Base-by-base conservation (phyloP, 1,139 yeast genomes). In the Hemisphaericaspora xylofermentans region DNA sequence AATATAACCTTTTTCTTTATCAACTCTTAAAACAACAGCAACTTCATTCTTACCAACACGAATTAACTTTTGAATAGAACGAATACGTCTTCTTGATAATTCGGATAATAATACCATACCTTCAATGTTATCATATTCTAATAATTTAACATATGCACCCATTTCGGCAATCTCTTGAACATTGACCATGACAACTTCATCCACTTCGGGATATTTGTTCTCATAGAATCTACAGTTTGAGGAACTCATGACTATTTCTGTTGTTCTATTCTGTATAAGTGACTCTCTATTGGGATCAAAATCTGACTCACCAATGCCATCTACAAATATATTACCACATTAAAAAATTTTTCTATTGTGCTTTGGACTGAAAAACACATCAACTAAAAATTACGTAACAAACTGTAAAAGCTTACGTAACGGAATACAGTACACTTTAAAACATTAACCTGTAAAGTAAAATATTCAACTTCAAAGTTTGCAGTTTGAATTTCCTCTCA, bases 11-110 rank as follows among this genome's bases (percentile, higher is more conserved):
- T 93, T 93, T 66, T 94, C 98, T 68, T 89, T 91, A 70, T 93
- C 99, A 48, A 93, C 98, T 76, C 99, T 87, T 63, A 93, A 77
- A n/a, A 94, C 98, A 45, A 93, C 98, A 25, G 94, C 98, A 45
- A 93, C 98, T 70, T 93, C 99, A 62, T 94, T 93, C 66, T 95
- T 88, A 53, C 99, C 99, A 48, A 93, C 98, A 73, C 97, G 87
- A 66, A 93, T 91, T 65, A 89, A 81, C 64, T 93, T 94, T 69
- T 93, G 99, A 61, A 93, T 93, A 43, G 97, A 88, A 68, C 99
- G 82, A 60, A 93, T 93, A 74, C 99, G 95, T 78, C 98, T 88
- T 79, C 98, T 88, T 29, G 98, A 89, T 56, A 93, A 79, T 71
- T 93, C 99, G 32, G 96, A 87, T 58, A 93, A 79, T 54, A 93